These are phyloP conservation scores for Sechiopsis laciniata DNA, from an alignment of 306 rosid species.

Conservation along the genomic window DNA sequence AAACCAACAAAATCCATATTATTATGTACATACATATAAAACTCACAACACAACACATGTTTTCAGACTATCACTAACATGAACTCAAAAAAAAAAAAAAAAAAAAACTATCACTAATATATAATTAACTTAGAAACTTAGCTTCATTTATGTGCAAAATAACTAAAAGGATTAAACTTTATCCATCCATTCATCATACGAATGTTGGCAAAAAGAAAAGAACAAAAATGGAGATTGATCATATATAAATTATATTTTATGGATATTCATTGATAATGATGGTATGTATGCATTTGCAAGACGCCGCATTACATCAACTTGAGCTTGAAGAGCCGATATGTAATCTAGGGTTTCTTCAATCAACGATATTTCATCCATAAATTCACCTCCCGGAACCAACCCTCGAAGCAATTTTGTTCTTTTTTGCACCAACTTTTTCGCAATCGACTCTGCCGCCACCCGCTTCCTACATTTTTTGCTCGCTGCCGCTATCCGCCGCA, in stretches of 20 bases:
- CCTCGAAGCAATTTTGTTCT: conserved; percentile 49
- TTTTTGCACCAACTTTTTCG: conserved; percentile 40
- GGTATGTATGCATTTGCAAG: conserved; percentile 37
- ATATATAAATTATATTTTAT: neutral
- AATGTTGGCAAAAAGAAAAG: neutral
- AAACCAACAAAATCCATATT: neutral
- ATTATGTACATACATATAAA: conserved; percentile 4
- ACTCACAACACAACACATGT: neutral
- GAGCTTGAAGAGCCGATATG: conserved; percentile 51
- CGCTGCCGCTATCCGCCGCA: neutral
- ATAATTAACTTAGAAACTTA: neutral
- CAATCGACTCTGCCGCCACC: conserved; percentile 30
- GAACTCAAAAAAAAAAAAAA: too few species aligned
- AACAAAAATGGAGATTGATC: neutral
- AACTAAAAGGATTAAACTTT: neutral
- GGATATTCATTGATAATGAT: conserved; percentile 25
- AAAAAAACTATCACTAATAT: too few species aligned
- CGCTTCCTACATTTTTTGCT: conserved; percentile 19
- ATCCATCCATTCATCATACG: conserved; percentile 2
- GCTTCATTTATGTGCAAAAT: conserved; percentile 3
- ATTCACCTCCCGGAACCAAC: conserved; percentile 69
- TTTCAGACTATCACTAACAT: conserved; percentile 1
- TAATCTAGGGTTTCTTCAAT: conserved; percentile 88
- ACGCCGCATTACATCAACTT: conserved; percentile 74
- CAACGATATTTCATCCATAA: conserved; percentile 53